Base-by-base conservation (phyloP, 2,329 filamentous ascomycete genomes). In the Diaporthe helianthi region DNA sequence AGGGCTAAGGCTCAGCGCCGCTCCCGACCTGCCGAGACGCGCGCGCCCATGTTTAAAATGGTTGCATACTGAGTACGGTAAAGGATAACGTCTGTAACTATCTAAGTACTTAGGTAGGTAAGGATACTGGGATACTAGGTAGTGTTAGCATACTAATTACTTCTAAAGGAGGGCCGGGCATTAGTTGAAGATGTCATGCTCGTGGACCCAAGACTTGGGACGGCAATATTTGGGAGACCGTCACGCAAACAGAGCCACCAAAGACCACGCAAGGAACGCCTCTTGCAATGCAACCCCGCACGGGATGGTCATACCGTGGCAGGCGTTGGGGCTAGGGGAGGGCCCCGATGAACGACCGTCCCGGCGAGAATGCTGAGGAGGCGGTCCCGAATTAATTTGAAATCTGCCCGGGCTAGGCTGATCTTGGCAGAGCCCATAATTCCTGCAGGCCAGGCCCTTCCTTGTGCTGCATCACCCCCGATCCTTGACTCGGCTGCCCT, bases 341-440 rank as follows among this genome's bases (percentile, higher is more conserved):
- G 7, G 49, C 17, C 49, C 29, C 49, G 49, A 52, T 19, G 49
- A 31, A n/a, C 49, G 8, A n/a, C 29, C 26, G n/a, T 47, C 55
- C n/a, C n/a, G n/a, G n/a, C n/a, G n/a, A n/a, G n/a, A n/a, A n/a
- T n/a, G 41, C 29, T 61, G 55, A 61, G 41, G 55, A 61, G 58
- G 12, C 19, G 58, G 58, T 61, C 58, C 58, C 58, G 58, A 61
- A 41, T 63, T 63, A 63, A 63, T 63, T 49, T 63, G 49, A 63
- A 63, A 63, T 26, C 3, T 63, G 44, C 58, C 31, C 31, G 10
- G 31, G 31, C 58, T 47, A 47, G 58, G 12, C 58, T 10, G 58
- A 47, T 47, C 58, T 61, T 33, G 41, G 58, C 26, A 61, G 41
- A 47, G 29, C 19, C 55, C 55, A 61, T 44, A 36, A 9, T 19